phyloP scores from a whole-genome alignment of 768 basidiomycete genomes.

The Phlebiopsis flavidoalba region DNA sequence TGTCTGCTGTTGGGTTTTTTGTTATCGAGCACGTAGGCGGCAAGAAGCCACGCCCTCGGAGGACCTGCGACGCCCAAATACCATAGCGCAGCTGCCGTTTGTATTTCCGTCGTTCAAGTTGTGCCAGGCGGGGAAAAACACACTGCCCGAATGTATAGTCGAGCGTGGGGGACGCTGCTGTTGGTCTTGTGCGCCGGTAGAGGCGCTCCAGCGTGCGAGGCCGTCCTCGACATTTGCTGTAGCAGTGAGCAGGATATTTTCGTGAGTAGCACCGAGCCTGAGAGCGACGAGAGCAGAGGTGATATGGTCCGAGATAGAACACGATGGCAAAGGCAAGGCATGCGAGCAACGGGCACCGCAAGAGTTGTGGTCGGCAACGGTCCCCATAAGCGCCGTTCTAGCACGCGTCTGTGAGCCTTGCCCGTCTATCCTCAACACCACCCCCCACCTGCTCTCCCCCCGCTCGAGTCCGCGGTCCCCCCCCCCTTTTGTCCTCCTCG shows the following conservation, averaged over 20 bases:
- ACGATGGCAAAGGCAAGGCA: conserved; percentile 14
- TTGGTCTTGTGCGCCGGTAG: conserved; percentile 63
- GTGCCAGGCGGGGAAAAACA: conserved; percentile 46
- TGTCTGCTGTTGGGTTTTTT: conserved; percentile 11
- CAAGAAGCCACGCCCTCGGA: conserved; percentile 62
- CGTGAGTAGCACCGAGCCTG: background rate
- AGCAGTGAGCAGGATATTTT: background rate
- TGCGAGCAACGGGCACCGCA: conserved; percentile 5
- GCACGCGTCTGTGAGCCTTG: conserved; percentile 10
- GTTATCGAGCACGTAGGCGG: conserved; percentile 32
- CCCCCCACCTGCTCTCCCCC: conserved; percentile 10
- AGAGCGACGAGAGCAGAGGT: conserved; percentile 1
- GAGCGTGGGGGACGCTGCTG: conserved; percentile 47
- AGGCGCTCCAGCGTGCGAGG: conserved; percentile 14
- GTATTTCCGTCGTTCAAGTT: conserved; percentile 56
- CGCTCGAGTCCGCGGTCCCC: background rate
- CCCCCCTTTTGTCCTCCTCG: conserved; percentile 6
- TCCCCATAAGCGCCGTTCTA: conserved; percentile 9
- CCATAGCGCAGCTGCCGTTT: conserved; percentile 84
- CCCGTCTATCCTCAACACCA: conserved; percentile 9
- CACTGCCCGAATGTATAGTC: conserved; percentile 33
- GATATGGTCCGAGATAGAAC: conserved; percentile 11
- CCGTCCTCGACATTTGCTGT: conserved; percentile 1
- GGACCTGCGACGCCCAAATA: conserved; percentile 75
- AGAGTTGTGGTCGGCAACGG: conserved; percentile 8